These are phyloP conservation scores for Larix kaempferi DNA, from an alignment of 75 land plant species.

Conservation along the genomic window DNA sequence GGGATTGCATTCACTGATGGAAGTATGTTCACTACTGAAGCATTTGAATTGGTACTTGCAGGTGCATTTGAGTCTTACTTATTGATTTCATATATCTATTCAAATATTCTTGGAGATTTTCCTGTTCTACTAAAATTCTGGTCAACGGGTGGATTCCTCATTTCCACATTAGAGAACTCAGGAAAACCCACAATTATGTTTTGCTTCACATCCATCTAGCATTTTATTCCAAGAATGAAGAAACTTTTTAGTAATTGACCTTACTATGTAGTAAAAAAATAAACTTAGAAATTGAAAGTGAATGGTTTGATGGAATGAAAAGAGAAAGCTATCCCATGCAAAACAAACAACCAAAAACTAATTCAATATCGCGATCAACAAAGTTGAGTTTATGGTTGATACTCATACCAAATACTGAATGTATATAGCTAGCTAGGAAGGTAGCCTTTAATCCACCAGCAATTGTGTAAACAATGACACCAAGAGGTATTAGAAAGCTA, in stretches of 20 bases:
- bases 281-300: not conserved
- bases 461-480: conserved; percentile 88
- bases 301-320: not conserved
- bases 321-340: not conserved
- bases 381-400: too few relatives aligned
- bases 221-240: not conserved
- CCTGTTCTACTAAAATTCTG: not conserved
- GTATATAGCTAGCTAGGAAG: conserved; percentile 93
- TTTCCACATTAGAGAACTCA: not conserved
- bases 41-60: not conserved
- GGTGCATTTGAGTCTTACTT: not conserved
- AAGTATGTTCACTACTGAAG: not conserved
- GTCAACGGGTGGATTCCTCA: not conserved
- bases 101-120: not conserved
- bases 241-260: not conserved
- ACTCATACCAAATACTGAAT: conserved; percentile 81
- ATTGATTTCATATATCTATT: not conserved
- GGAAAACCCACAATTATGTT: not conserved
- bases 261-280: not conserved
- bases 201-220: not conserved
- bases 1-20: not conserved
- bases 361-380: too few relatives aligned
- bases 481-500: conserved; percentile 92
- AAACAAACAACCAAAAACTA: not conserved
- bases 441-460: conserved; percentile 98